These are phyloP conservation scores for Pseudogymnoascus sp. DNA, from an alignment of 2,329 filamentous ascomycete species.

Conservation along the genomic window DNA sequence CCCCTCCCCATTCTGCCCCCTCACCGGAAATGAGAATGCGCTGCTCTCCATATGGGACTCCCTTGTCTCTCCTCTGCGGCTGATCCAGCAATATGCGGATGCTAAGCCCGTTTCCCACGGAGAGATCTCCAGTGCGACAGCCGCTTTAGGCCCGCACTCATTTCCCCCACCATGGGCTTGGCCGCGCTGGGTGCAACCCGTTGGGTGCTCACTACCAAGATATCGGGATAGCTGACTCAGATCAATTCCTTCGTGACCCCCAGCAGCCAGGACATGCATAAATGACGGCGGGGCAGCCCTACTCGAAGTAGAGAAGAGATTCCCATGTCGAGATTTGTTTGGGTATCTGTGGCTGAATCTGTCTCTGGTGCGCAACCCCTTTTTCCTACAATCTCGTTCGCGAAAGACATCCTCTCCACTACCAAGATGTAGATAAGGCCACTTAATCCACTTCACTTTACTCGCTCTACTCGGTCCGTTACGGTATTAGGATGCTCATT, in stretches of 20 bases:
- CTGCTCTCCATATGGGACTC: conserved; percentile 6
- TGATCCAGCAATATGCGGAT: conserved; percentile 7
- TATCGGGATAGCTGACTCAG: conserved; percentile 8
- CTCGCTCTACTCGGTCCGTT: background rate
- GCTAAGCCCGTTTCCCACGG: conserved; percentile 6
- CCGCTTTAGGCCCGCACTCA: background rate
- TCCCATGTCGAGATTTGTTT: background rate
- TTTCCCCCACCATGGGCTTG: conserved; percentile 7
- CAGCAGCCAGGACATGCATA: background rate
- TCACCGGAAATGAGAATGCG: conserved; percentile 6
- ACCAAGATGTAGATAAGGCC: background rate
- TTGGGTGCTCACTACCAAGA: conserved; percentile 4
- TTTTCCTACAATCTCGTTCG: background rate
- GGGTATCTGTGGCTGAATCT: background rate
- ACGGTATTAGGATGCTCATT: background rate
- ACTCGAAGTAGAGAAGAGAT: background rate
- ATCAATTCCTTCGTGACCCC: background rate
- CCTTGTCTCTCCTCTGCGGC: conserved; percentile 6
- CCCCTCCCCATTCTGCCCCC: background rate
- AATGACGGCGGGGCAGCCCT: conserved; percentile 5
- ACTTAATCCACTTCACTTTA: background rate
- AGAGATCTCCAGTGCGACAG: conserved; percentile 7
- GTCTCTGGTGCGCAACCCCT: background rate
- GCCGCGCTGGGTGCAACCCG: background rate
- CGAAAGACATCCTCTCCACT: background rate